phyloP scores from a whole-genome alignment of 176 grass and related monocot genomes.

The Cenchrus purpureus region DNA sequence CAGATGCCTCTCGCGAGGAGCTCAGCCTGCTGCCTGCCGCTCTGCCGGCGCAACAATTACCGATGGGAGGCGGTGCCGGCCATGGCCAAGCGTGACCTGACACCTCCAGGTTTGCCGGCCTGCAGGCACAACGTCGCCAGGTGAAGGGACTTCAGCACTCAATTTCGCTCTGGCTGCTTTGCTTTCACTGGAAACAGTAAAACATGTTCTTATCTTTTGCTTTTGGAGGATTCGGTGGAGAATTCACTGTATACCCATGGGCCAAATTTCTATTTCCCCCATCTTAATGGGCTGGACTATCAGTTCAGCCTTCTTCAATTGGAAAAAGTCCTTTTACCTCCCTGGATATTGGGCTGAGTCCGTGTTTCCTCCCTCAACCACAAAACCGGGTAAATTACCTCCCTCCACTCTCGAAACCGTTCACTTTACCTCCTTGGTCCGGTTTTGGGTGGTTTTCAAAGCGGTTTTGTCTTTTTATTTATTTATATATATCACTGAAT shows the following conservation, averaged over 20 bases:
- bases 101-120: conserved; percentile 44
- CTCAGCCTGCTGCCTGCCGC: conserved; percentile 5
- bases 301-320: too few relatives aligned
- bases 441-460: too few relatives aligned
- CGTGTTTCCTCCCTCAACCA: too few relatives aligned
- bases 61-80: conserved; percentile 32
- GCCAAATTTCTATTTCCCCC: neutral
- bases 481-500: too few relatives aligned
- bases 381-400: too few relatives aligned
- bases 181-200: neutral
- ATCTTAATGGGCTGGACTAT: neutral
- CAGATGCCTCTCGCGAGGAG: conserved; percentile 4
- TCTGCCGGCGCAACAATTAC: conserved; percentile 36
- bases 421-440: too few relatives aligned
- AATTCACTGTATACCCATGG: too few relatives aligned
- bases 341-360: too few relatives aligned
- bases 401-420: too few relatives aligned
- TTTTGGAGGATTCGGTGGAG: neutral
- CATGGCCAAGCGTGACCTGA: conserved; percentile 31
- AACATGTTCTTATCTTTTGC: neutral
- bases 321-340: too few relatives aligned
- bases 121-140: conserved; percentile 8
- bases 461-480: too few relatives aligned
- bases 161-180: neutral
- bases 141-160: neutral